Evolutionary conservation across 1,284 basidiomycete genomes (phyloP), one percentile per base, ranked within the genome.

Genomic region (Tylopilus orsonianus): DNA sequence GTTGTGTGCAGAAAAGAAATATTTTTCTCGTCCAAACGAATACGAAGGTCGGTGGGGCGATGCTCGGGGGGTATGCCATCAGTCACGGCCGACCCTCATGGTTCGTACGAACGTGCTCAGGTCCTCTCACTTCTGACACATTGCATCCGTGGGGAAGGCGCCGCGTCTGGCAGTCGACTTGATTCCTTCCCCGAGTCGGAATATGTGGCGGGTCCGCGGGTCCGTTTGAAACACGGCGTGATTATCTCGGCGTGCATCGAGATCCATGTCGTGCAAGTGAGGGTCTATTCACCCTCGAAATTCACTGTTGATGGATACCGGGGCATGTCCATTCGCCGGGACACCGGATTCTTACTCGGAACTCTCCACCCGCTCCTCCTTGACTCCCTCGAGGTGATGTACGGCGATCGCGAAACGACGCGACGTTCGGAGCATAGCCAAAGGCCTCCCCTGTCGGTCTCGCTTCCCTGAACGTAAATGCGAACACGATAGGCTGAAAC

Each of bases 241-340:
- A 12, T 9, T 16, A 8, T n/a, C 14, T n/a, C n/a, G 32, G 32
- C n/a, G 32, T 8, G 23, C 19, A 37, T 34, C 19, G 19, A 23
- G 45, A 47, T 48, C 44, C 12, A 3, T 29, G 16, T 29, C 3
- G 10, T n/a, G n/a, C 18, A 33, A n/a, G 18, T 23, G 3, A 20
- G 14, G 41, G 20, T 19, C 14, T 8, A 16, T 29, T 29, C n/a
- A 12, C 30, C 23, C n/a, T 20, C 13, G 7, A 36, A 24, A 27
- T 48, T 48, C 45, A 12, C 13, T 27, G 10, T 46, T 18, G 44
- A 27, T n/a, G 18, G 19, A 48, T 46, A 8, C 13, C n/a, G 18
- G 13, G 13, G 22, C 8, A 14, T 37, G 22, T 19, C 18, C 4
- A 7, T 26, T 3, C 24, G 10, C n/a, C n/a, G 10, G 24, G n/a